Evolutionary conservation across 192 early-diverging fungal genomes (phyloP), one percentile per base, ranked within the genome.

Genomic region (Rhizoclosmatium globosum): DNA sequence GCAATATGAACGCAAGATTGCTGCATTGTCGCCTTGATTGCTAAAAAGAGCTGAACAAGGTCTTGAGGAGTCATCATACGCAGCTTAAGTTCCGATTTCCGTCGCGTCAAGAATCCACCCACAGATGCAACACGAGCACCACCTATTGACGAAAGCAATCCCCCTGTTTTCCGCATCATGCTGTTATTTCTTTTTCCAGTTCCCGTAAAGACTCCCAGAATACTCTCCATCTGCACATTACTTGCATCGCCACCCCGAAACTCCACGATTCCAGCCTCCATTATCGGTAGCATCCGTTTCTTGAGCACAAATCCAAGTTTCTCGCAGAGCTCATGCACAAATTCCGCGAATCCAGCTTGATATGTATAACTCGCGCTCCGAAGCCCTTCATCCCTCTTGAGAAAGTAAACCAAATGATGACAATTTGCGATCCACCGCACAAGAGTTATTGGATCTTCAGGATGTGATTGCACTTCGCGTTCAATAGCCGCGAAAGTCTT

Each of bases 391-490:
- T 99, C 97, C 69, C 93, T 92, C 81, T 95, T 95, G 50, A 99
- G 80, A 82, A 93, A 97, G 77, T 94, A 93, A 2, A 95, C 82
- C 4, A 99, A 86, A 60, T 93, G 92, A 47, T 91, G 91, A 59
- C 90, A 86, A 82, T 99, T 97, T 45, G 94, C 84, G 23, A 96
- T 89, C 96, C 96, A 98, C 79, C 93, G 95, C 3, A 91, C 92
- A 45, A 94, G 82, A 13, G 89, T 71, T 65, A 87, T 85, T 59
- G 88, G 86, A 77, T 94, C 91, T 64, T 87, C 80, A 15, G 80
- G 19, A 65, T 47, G 3, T 11, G 42, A 59, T 48, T 79, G 56
- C 1, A 74, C 66, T 39, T 79, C 60, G 7, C 45, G 11, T 15
- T 59, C 15, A 48, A 69, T 73, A 6, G 41, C 59, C 17, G 9